Conservation (phyloP, 352 stramenopile species). For the Phytophthora sansomeana region DNA sequence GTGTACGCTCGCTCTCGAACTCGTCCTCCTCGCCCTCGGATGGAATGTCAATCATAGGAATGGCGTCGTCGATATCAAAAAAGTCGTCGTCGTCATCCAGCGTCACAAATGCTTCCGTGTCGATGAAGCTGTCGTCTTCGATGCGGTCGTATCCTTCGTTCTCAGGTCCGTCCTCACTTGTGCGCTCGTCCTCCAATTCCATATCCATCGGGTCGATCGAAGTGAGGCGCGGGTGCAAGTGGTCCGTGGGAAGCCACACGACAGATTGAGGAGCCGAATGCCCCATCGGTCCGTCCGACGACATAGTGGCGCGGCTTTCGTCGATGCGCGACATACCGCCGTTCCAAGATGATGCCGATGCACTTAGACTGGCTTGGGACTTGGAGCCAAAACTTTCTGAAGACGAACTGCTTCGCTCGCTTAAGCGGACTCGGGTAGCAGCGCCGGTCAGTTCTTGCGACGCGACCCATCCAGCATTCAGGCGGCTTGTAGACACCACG, state of each 20-base stretch:
- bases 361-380: conserved; percentile 15
- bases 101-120: conserved; percentile 41
- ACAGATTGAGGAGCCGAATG: conserved; percentile 26
- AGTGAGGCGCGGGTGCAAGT: conserved; percentile 32
- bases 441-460: conserved; percentile 53
- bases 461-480: conserved; percentile 62
- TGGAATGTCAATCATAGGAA: conserved; percentile 53
- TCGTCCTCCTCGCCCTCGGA: conserved; percentile 48
- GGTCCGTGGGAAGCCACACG: conserved; percentile 40
- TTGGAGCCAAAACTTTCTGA: conserved; percentile 23
- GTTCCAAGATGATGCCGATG: conserved; percentile 24
- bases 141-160: conserved; percentile 18
- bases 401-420: conserved; percentile 28
- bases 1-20: conserved; percentile 20
- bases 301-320: conserved; percentile 51
- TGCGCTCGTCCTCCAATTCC: conserved; percentile 25
- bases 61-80: conserved; percentile 22
- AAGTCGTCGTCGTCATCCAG: conserved; percentile 36
- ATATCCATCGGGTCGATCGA: conserved; percentile 27
- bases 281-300: conserved; percentile 33
- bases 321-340: conserved; percentile 40
- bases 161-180: conserved; percentile 10
- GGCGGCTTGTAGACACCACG: conserved; percentile 47
- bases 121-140: conserved; percentile 39
- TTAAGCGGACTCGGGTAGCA: conserved; percentile 23